A percentile compares a stretch with the other conserved stretches of the same genome.
Conservation (phyloP, 78 protist genomes). For the Dictyostelium citrinum region DNA sequence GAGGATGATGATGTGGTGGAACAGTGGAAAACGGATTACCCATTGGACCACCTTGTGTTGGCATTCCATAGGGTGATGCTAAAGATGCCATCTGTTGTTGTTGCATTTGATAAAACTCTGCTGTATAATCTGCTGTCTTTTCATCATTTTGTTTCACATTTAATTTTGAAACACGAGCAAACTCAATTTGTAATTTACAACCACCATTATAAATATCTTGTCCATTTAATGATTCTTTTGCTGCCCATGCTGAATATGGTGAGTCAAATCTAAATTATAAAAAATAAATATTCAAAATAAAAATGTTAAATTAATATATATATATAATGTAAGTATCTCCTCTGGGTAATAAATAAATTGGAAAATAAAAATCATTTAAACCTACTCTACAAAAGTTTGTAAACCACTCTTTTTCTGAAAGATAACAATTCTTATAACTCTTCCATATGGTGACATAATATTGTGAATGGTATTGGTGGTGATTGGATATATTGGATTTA, state of each 20-base stretch:
- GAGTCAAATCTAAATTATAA: constrained; percentile 19
- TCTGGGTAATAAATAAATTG: too few species aligned
- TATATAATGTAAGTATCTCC: not conserved
- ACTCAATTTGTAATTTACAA: constrained; percentile 77
- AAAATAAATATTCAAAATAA: not conserved
- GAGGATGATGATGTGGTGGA: too few species aligned
- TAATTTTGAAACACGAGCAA: constrained; percentile 39
- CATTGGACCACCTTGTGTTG: not conserved
- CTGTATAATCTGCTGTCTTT: constrained; percentile 70
- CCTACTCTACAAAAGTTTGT: constrained; percentile 76
- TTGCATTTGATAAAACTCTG: not conserved
- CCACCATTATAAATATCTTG: constrained; percentile 78
- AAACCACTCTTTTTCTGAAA: constrained; percentile 73
- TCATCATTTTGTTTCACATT: constrained; percentile 75
- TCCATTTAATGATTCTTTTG: constrained; percentile 76
- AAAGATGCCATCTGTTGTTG: not conserved
- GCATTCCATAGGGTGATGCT: not conserved
- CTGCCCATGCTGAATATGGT: constrained; percentile 67
- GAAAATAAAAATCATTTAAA: not conserved
- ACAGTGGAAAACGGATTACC: not conserved
- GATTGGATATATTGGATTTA: constrained; percentile 68
- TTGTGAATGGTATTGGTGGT: constrained; percentile 26
- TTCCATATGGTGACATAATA: constrained; percentile 76
- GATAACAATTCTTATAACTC: constrained; percentile 76
- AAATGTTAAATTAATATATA: not conserved